phyloP scores from a whole-genome alignment of 2,329 filamentous ascomycete genomes.

The Diaporthe capsici region DNA sequence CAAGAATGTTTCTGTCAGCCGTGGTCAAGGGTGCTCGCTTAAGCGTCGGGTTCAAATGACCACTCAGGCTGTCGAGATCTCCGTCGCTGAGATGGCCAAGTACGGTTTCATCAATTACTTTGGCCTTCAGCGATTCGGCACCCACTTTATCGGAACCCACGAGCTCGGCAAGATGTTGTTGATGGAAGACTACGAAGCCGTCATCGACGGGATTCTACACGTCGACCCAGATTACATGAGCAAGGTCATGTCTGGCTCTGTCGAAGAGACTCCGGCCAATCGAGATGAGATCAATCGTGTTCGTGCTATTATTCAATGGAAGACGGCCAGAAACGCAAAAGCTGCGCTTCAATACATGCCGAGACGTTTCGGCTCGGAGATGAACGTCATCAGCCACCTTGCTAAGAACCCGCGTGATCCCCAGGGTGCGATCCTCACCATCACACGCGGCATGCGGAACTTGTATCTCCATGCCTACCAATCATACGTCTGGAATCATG shows the following conservation, averaged over 20 bases:
- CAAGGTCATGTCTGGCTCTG: conserved; percentile 64
- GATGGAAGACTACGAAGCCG: conserved; percentile 83
- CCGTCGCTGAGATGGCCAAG: conserved; percentile 76
- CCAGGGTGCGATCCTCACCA: conserved; percentile 83
- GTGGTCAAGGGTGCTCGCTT: conserved; percentile 60
- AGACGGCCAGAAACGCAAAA: conserved; percentile 68
- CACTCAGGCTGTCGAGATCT: conserved; percentile 65
- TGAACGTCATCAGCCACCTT: conserved; percentile 83
- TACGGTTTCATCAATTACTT: conserved; percentile 98
- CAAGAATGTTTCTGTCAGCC: conserved; percentile 81
- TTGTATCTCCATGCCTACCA: conserved; percentile 99
- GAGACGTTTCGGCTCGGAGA: conserved; percentile 85
- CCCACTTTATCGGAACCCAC: conserved; percentile 88
- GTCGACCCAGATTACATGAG: conserved; percentile 75
- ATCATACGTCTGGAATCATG: conserved; percentile 93
- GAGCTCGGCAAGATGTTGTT: conserved; percentile 88
- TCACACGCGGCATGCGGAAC: conserved; percentile 84
- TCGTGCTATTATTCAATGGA: conserved; percentile 82
- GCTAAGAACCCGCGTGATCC: conserved; percentile 75
- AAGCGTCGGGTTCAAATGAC: conserved; percentile 60
- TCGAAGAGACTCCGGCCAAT: conserved; percentile 65
- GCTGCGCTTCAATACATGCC: conserved; percentile 80
- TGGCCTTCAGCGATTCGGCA: conserved; percentile 96
- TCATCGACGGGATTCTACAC: conserved; percentile 81
- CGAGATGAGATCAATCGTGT: conserved; percentile 86